Evolutionary conservation across 1,284 basidiomycete species (phyloP).

Genomic region (Leccinum fuscescens): DNA sequence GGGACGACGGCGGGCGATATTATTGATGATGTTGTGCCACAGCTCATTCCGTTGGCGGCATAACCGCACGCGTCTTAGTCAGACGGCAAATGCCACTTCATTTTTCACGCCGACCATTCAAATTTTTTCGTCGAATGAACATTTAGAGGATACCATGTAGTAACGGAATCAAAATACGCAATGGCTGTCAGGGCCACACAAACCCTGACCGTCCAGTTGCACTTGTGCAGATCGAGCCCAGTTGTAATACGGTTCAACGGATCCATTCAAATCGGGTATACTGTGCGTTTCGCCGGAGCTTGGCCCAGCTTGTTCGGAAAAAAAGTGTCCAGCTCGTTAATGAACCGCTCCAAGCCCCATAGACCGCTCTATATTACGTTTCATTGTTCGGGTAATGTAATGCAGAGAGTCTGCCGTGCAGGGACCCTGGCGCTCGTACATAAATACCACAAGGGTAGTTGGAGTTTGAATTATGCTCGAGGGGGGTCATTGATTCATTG

Average conservation of each 20-base stretch:
- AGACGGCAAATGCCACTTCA: conserved; percentile 29
- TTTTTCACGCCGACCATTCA: conserved; percentile 2
- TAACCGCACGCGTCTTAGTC: conserved; percentile 27
- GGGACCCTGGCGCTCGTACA: not conserved
- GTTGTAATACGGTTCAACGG: too few species aligned
- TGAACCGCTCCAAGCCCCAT: not conserved
- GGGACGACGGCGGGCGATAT: conserved; percentile 4
- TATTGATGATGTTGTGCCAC: conserved; percentile 5
- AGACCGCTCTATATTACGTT: not conserved
- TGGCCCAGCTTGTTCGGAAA: not conserved
- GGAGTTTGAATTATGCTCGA: not conserved
- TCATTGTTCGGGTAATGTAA: not conserved
- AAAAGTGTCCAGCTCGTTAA: not conserved
- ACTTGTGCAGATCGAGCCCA: not conserved
- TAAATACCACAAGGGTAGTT: not conserved
- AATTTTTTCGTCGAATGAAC: not conserved
- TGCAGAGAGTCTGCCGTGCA: not conserved
- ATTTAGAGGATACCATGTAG: not conserved
- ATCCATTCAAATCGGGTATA: not conserved
- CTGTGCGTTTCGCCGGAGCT: not conserved
- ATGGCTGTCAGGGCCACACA: not conserved
- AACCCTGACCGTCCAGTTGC: not conserved
- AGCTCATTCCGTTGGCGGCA: conserved; percentile 9
- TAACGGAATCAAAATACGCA: conserved; percentile 11
- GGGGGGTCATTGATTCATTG: not conserved